A percentile compares a stretch with the other conserved stretches of the same genome.
These are phyloP conservation scores for Colletotrichum salicis DNA, from an alignment of 2,329 filamentous ascomycete species.

Conservation along the genomic window DNA sequence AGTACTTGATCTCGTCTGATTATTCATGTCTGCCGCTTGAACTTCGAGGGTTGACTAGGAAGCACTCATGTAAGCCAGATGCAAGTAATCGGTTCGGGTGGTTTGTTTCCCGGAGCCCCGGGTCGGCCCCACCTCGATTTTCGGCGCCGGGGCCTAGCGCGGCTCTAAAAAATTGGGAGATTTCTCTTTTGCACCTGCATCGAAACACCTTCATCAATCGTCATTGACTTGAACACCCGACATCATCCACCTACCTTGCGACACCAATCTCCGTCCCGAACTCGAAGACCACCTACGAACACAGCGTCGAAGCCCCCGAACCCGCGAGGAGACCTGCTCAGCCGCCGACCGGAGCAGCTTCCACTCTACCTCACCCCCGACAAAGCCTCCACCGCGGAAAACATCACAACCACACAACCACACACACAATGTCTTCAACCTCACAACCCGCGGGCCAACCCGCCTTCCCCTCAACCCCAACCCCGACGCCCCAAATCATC, in stretches of 20 bases:
- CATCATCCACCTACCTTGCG: not conserved
- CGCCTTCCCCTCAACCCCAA: not conserved
- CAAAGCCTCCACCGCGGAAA: not conserved
- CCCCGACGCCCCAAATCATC: constrained; percentile 46
- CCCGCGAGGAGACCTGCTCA: not conserved
- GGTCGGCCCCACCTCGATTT: constrained; percentile 6
- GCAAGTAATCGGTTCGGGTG: not conserved
- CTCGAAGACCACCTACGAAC: not conserved
- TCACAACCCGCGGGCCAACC: constrained; percentile 15
- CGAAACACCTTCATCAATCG: not conserved
- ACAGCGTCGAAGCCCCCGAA: not conserved
- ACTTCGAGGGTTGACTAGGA: too few relatives aligned
- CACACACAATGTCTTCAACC: constrained; percentile 15
- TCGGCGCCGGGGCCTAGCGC: constrained; percentile 5
- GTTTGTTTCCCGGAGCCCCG: not conserved
- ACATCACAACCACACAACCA: not conserved
- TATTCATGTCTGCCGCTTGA: too few relatives aligned
- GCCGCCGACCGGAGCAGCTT: not conserved
- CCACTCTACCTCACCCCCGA: not conserved
- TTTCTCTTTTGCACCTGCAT: not conserved
- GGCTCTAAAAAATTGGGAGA: constrained; percentile 1
- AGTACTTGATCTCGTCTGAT: too few relatives aligned
- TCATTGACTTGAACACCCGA: constrained; percentile 1
- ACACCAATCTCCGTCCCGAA: not conserved
- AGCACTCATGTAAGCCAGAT: not conserved